phyloP scores from a whole-genome alignment of 1,284 basidiomycete genomes.

The Uromyces viciae-fabae region DNA sequence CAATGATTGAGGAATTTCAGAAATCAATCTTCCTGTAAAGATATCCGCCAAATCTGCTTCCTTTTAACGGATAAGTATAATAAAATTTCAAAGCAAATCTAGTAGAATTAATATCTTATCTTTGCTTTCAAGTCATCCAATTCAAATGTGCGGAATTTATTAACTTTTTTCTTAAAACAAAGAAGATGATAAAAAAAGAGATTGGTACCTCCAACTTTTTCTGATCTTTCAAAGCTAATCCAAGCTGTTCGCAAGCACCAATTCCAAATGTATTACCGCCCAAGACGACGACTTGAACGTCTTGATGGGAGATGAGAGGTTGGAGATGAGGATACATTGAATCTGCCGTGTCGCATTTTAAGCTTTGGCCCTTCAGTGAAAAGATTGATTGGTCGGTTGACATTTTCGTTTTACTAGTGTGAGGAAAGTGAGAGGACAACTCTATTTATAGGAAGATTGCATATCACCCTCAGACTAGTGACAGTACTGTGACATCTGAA shows the following conservation, averaged over 20 bases:
- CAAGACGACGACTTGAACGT: slow-evolving; percentile 81
- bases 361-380: slow-evolving; percentile 68
- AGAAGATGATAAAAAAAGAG: slow-evolving; percentile 48
- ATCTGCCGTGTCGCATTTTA: slow-evolving; percentile 75
- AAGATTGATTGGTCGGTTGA: slow-evolving; percentile 51
- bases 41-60: slow-evolving; percentile 94
- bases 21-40: slow-evolving; percentile 92
- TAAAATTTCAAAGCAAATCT: too few species aligned
- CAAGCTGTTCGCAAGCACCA: slow-evolving; percentile 80
- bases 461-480: too few species aligned
- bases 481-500: too few species aligned
- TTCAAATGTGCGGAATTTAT: too few species aligned
- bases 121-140: too few species aligned
- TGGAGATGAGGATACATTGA: slow-evolving; percentile 77
- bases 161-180: too few species aligned
- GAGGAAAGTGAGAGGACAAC: too few species aligned
- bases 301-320: slow-evolving; percentile 63
- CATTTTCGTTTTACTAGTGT: neutral
- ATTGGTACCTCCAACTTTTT: slow-evolving; percentile 71
- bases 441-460: too few species aligned
- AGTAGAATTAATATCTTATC: too few species aligned
- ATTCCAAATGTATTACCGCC: slow-evolving; percentile 96
- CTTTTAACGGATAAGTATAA: slow-evolving; percentile 58
- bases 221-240: slow-evolving; percentile 71
- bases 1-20: slow-evolving; percentile 87